Conservation (phyloP, 2,329 filamentous ascomycete genomes). For the Nakataea oryzae region DNA sequence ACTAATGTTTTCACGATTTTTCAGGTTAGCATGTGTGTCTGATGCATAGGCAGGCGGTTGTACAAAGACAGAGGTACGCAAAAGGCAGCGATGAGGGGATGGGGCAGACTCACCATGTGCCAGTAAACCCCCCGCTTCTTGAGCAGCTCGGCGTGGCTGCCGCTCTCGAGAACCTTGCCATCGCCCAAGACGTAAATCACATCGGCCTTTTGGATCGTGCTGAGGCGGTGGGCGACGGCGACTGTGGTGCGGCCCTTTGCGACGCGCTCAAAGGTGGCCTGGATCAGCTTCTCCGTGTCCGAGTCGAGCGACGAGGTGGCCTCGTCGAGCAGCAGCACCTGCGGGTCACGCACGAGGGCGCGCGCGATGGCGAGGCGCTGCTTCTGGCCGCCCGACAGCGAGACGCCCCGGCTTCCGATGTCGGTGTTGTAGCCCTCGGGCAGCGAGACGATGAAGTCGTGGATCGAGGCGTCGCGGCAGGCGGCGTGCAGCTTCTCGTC, state of each 20-base stretch:
- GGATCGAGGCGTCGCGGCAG: conserved; percentile 54
- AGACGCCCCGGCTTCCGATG: conserved; percentile 56
- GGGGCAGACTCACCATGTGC: conserved; percentile 49
- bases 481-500: conserved; percentile 41
- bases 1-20: conserved; percentile 23
- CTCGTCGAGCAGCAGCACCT: conserved; percentile 46
- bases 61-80: conserved; percentile 4
- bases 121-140: conserved; percentile 43
- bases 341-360: conserved; percentile 39
- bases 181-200: conserved; percentile 67
- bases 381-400: conserved; percentile 46
- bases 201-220: conserved; percentile 10
- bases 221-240: conserved; percentile 63
- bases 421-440: conserved; percentile 59
- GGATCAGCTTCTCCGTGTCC: conserved; percentile 48
- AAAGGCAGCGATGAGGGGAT: not conserved
- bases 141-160: conserved; percentile 40
- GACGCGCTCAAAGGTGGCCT: conserved; percentile 56
- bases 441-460: conserved; percentile 59
- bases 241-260: conserved; percentile 53
- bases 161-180: conserved; percentile 45
- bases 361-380: conserved; percentile 47
- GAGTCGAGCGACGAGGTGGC: conserved; percentile 49
- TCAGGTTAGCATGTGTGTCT: not conserved
- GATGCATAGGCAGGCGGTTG: not conserved